Evolutionary conservation across 164 flowering plant species (phyloP).

Genomic region (Kalanchoe fedtschenkoi): DNA sequence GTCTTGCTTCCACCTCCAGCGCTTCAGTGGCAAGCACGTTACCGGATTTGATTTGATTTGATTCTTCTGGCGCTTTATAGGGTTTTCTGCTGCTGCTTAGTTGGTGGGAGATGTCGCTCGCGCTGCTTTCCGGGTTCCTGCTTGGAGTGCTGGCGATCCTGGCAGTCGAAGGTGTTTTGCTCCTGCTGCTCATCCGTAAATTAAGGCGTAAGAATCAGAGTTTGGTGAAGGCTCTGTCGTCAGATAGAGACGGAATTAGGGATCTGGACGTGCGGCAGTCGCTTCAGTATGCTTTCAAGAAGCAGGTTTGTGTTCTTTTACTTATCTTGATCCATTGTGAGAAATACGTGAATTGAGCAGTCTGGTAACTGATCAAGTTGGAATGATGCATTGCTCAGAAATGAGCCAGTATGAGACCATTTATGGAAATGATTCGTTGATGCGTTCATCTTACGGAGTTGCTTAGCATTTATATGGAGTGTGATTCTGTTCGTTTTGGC

Average conservation of each 20-base stretch:
- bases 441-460: too few species aligned
- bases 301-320: conserved; percentile 10
- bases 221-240: background rate
- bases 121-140: conserved; percentile 17
- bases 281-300: conserved; percentile 13
- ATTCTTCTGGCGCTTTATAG: too few species aligned
- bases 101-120: conserved; percentile 4
- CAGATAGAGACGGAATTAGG: background rate
- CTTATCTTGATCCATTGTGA: background rate
- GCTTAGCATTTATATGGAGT: too few species aligned
- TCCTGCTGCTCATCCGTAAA: conserved; percentile 9
- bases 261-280: conserved; percentile 20
- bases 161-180: conserved; percentile 13
- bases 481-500: background rate
- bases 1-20: too few species aligned
- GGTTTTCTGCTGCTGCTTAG: too few species aligned
- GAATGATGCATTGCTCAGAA: background rate
- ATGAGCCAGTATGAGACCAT: background rate
- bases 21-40: too few species aligned
- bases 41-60: too few species aligned
- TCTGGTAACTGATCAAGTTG: background rate
- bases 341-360: too few species aligned
- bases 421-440: background rate
- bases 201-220: conserved; percentile 12
- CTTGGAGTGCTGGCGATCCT: conserved; percentile 15